phyloP scores from a whole-genome alignment of 495 filamentous ascomycete species.

The Wilcoxina mikolae region DNA sequence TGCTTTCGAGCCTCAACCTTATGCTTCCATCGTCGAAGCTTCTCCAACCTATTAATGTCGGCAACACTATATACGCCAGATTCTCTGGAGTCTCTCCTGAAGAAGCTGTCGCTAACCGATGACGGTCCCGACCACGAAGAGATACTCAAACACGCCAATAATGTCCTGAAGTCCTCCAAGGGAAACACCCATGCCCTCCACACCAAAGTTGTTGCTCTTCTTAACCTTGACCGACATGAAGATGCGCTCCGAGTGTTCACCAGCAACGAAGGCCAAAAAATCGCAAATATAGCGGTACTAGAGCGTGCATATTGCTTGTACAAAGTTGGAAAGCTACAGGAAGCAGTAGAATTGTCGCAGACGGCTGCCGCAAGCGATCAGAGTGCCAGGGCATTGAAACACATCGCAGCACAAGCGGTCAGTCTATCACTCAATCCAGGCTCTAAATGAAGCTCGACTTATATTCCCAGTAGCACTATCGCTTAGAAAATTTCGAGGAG shows the following conservation, averaged over 20 bases:
- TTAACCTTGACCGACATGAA: constrained; percentile 87
- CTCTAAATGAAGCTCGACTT: constrained; percentile 11
- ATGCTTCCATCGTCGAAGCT: background rate
- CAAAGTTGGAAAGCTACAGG: constrained; percentile 59
- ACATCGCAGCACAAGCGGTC: constrained; percentile 80
- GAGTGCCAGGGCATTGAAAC: constrained; percentile 48
- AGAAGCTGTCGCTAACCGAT: constrained; percentile 34
- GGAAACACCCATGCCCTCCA: constrained; percentile 53
- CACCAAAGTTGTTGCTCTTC: constrained; percentile 66
- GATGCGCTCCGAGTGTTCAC: constrained; percentile 70
- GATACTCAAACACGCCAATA: constrained; percentile 55
- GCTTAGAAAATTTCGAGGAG: constrained; percentile 62
- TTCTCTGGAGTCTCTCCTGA: constrained; percentile 24
- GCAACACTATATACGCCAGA: constrained; percentile 17
- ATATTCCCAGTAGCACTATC: constrained; percentile 47
- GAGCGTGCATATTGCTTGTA: constrained; percentile 90
- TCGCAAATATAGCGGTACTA: constrained; percentile 52
- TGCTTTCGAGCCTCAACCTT: background rate
- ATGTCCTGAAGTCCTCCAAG: constrained; percentile 47
- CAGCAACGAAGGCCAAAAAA: constrained; percentile 44
- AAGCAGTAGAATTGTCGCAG: constrained; percentile 42
- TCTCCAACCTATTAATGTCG: constrained; percentile 3
- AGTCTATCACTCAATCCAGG: constrained; percentile 18
- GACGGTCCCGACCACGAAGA: constrained; percentile 63
- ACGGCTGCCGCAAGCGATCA: constrained; percentile 24